Evolutionary conservation across 2,329 filamentous ascomycete genomes (phyloP).

Genomic region (Pezizomycotina sp.): DNA sequence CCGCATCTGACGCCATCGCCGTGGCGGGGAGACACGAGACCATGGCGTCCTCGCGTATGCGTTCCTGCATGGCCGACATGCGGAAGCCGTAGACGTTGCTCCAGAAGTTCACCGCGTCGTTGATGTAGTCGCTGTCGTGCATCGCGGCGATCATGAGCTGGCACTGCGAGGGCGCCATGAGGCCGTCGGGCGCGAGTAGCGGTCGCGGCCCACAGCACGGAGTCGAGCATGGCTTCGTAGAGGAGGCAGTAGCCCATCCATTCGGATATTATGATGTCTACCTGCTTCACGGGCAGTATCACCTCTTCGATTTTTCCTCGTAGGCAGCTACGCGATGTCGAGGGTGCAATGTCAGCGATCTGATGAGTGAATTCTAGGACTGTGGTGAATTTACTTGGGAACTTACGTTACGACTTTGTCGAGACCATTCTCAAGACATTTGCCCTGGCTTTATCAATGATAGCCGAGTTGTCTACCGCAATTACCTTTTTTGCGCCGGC

Average conservation of each 20-base stretch:
- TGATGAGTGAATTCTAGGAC: not conserved
- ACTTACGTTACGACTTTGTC: constrained; percentile 49
- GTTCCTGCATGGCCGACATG: constrained; percentile 76
- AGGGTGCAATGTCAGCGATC: too few species aligned
- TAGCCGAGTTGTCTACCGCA: constrained; percentile 81
- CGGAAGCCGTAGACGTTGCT: constrained; percentile 86
- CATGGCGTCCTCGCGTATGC: constrained; percentile 66
- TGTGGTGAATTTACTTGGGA: constrained; percentile 1
- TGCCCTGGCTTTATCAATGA: constrained; percentile 70
- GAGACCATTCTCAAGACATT: constrained; percentile 68
- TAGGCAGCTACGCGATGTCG: constrained; percentile 38
- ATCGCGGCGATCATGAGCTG: constrained; percentile 70
- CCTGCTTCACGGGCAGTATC: constrained; percentile 54
- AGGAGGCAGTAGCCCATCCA: constrained; percentile 96
- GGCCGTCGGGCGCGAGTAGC: constrained; percentile 62
- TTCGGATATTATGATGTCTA: constrained; percentile 90
- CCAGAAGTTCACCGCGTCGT: constrained; percentile 72
- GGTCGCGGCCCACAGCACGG: constrained; percentile 78
- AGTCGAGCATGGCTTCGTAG: constrained; percentile 92
- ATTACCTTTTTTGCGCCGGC: constrained; percentile 75
- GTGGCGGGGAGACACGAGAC: constrained; percentile 52
- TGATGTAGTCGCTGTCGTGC: constrained; percentile 58
- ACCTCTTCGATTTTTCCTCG: constrained; percentile 82
- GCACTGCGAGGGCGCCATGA: constrained; percentile 75
- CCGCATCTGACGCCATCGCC: constrained; percentile 42